phyloP scores from a whole-genome alignment of 805 yeast genomes.

The Yamadazyma akitaensis region DNA sequence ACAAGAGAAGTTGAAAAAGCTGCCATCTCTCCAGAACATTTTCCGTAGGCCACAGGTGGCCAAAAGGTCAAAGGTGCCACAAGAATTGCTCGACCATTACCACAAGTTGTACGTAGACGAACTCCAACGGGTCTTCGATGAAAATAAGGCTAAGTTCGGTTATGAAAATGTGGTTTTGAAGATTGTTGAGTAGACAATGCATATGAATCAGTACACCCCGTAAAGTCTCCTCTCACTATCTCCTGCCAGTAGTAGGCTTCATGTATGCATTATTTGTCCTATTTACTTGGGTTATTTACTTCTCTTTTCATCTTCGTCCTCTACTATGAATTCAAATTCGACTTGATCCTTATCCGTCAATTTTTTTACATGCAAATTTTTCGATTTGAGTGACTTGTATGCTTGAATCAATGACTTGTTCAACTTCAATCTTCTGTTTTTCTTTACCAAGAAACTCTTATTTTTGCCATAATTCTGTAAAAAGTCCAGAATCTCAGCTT shows the following conservation, averaged over 20 bases:
- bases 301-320: conserved; percentile 1
- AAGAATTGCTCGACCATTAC: conserved; percentile 55
- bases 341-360: conserved; percentile 8
- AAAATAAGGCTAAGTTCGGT: conserved; percentile 56
- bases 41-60: conserved; percentile 20
- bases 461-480: conserved; percentile 10
- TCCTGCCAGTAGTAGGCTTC: background rate
- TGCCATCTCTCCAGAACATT: conserved; percentile 19
- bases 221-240: too few relatives aligned
- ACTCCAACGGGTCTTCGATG: conserved; percentile 59
- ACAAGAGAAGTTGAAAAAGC: conserved; percentile 1
- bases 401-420: conserved; percentile 33
- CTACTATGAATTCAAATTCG: conserved; percentile 11
- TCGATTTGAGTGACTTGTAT: conserved; percentile 27
- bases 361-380: conserved; percentile 7
- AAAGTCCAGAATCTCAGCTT: conserved; percentile 11
- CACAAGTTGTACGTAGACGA: conserved; percentile 70
- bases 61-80: conserved; percentile 31
- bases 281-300: too few relatives aligned
- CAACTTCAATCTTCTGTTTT: conserved; percentile 21
- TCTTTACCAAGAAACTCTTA: conserved; percentile 11
- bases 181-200: conserved; percentile 33
- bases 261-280: background rate
- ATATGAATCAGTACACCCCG: too few relatives aligned
- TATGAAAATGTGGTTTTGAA: conserved; percentile 47